Evolutionary conservation across 768 basidiomycete species (phyloP), one percentile per base, ranked within the genome.

Genomic region (Naganishia vaughanmartiniae): DNA sequence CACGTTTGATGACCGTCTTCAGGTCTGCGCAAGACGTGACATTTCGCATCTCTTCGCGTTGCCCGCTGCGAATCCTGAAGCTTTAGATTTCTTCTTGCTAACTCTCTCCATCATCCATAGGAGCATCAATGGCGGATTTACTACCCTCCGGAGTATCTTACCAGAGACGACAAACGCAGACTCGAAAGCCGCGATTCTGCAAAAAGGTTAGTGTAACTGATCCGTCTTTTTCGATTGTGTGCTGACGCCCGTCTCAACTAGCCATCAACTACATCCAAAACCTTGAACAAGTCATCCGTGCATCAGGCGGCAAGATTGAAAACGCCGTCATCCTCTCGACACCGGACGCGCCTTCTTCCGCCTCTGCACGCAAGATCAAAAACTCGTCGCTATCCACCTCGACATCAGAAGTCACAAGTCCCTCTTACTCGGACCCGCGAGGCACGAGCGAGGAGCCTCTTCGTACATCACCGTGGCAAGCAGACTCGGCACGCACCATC

Each of bases 261-360:
- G 71, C 71, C 39, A 72, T 72, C 51, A 72, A 72, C 39, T 72
- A 72, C 54, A 72, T 72, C 30, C 66, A 72, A 26, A 54, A 72
- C 60, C 54, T 72, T 19, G 71, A 72, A 55, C 71, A 72, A 54
- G 71, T 67, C 53, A 60, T 72, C n/a, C 66, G 71, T 6, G 60
- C 63, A 14, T 53, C 71, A 14, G 69, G 69, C 15, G 69, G 69
- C 39, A 63, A 63, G 24, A 45, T 63, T 24, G 60, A 63, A 28
- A 63, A 26, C 33, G 60, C 60, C 60, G 60, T 63, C 39, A 42
- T 42, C 36, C 39, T 30, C 14, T 34, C 31, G 9, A 39, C n/a
- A 21, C n/a, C 57, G 42, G 42, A 42, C 15, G 42, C 42, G 12
- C 36, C 12, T 42, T 42, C 42, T 11, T 7, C 42, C 42, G 33